Evolutionary conservation across 345 rosid genomes (phyloP).

Genomic region (Aquilaria yunnanensis): DNA sequence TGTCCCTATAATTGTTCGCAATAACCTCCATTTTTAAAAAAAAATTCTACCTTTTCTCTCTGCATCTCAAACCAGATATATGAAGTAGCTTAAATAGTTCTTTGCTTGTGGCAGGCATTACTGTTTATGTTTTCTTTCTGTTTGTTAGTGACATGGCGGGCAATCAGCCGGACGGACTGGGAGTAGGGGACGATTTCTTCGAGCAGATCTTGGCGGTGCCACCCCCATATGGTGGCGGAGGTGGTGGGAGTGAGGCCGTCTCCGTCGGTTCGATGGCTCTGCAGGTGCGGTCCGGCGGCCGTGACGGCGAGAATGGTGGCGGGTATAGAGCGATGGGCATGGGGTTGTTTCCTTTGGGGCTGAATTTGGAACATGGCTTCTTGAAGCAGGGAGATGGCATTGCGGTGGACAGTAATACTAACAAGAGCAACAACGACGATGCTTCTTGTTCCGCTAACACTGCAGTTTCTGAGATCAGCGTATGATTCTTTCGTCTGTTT

Average conservation of each 20-base stretch:
- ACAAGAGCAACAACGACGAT: constrained; percentile 16
- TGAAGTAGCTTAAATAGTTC: too few species aligned
- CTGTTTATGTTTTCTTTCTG: too few species aligned
- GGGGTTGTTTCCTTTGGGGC: constrained; percentile 31
- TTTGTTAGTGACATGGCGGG: constrained; percentile 35
- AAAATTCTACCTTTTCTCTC: too few species aligned
- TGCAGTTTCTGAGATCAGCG: constrained; percentile 40
- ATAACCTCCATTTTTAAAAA: too few species aligned
- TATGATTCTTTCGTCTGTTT: constrained; percentile 12
- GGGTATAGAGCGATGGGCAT: constrained; percentile 25
- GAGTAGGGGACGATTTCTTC: constrained; percentile 53
- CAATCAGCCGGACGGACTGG: constrained; percentile 34
- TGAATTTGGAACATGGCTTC: constrained; percentile 37
- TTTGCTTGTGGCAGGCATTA: too few species aligned
- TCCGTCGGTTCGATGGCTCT: constrained; percentile 45
- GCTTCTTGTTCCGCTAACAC: constrained; percentile 26
- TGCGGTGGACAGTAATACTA: constrained; percentile 13
- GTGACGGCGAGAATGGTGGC: constrained; percentile 8
- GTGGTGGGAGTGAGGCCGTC: constrained; percentile 19
- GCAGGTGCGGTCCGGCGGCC: constrained; percentile 40
- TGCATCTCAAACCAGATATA: too few species aligned
- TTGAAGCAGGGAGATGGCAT: constrained; percentile 29
- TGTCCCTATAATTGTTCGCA: neutral
- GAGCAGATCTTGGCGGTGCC: constrained; percentile 67
- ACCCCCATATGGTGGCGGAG: constrained; percentile 32